A percentile compares a stretch with the other conserved stretches of the same genome.
Conservation (phyloP, 768 basidiomycete species). For the Trametes punicea region DNA sequence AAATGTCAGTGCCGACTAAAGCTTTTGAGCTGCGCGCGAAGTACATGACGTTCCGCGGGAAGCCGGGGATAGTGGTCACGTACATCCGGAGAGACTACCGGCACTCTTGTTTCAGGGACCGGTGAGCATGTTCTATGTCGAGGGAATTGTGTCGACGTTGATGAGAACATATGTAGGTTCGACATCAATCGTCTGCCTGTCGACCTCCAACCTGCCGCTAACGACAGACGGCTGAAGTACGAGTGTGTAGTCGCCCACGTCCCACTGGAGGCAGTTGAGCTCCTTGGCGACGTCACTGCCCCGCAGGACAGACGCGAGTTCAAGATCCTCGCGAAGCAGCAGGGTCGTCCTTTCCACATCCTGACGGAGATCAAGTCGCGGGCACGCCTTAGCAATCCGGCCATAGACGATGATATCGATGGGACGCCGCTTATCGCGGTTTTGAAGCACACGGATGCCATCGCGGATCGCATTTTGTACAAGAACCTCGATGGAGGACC, state of each 20-base stretch:
- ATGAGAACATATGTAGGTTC: neutral
- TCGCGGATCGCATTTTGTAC: constrained; percentile 37
- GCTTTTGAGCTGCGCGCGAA: constrained; percentile 59
- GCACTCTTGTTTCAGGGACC: neutral
- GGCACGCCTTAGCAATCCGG: constrained; percentile 32
- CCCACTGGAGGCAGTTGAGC: constrained; percentile 42
- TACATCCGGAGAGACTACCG: constrained; percentile 41
- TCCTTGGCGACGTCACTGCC: constrained; percentile 40
- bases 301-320: constrained; percentile 38
- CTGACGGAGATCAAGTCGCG: constrained; percentile 32
- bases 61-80: constrained; percentile 48
- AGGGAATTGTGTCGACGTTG: neutral
- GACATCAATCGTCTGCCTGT: constrained; percentile 37
- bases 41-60: constrained; percentile 40
- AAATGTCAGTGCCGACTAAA: constrained; percentile 44
- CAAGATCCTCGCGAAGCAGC: constrained; percentile 32
- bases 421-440: constrained; percentile 41
- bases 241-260: constrained; percentile 42
- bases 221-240: constrained; percentile 39
- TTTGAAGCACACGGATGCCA: constrained; percentile 34
- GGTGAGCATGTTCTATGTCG: neutral
- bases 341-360: constrained; percentile 40
- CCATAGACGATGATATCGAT: constrained; percentile 38
- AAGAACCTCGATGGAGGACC: constrained; percentile 38
- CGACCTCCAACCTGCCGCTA: constrained; percentile 38